These are phyloP conservation scores for Ailanthus altissimus DNA, from an alignment of 345 rosid genomes.

Conservation along the genomic window DNA sequence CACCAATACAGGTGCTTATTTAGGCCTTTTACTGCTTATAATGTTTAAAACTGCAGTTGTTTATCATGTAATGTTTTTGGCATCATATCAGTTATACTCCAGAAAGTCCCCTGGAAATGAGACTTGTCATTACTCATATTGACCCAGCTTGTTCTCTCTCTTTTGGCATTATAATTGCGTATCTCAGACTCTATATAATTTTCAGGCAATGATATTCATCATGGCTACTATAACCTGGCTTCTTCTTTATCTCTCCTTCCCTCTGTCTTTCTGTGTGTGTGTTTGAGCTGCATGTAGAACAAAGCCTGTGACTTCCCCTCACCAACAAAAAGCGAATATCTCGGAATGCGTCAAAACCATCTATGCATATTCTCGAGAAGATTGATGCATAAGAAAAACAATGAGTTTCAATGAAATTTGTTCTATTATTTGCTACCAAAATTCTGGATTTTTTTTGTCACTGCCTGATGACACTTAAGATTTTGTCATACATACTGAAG, in stretches of 20 bases:
- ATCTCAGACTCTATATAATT: background rate
- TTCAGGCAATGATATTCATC: background rate
- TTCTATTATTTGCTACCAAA: background rate
- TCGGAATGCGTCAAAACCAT: background rate
- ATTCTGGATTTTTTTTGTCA: background rate
- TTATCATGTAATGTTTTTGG: constrained; percentile 5
- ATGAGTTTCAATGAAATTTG: background rate
- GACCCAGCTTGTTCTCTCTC: background rate
- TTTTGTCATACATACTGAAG: background rate
- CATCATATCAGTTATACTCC: background rate
- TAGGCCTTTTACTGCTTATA: background rate
- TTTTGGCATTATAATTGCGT: background rate
- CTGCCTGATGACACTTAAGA: background rate
- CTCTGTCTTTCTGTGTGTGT: background rate
- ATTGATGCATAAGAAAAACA: background rate
- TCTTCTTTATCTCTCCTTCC: background rate
- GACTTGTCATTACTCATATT: background rate
- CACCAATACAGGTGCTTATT: constrained; percentile 74
- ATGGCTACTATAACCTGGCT: background rate
- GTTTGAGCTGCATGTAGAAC: constrained; percentile 2
- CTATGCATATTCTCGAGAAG: background rate
- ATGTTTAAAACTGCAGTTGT: background rate
- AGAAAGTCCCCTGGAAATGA: background rate
- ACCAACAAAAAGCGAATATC: background rate
- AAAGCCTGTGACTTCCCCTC: background rate